Evolutionary conservation across 495 filamentous ascomycete species (phyloP), one percentile per base, ranked within the genome.

Genomic region (Penicillium waksmanii): DNA sequence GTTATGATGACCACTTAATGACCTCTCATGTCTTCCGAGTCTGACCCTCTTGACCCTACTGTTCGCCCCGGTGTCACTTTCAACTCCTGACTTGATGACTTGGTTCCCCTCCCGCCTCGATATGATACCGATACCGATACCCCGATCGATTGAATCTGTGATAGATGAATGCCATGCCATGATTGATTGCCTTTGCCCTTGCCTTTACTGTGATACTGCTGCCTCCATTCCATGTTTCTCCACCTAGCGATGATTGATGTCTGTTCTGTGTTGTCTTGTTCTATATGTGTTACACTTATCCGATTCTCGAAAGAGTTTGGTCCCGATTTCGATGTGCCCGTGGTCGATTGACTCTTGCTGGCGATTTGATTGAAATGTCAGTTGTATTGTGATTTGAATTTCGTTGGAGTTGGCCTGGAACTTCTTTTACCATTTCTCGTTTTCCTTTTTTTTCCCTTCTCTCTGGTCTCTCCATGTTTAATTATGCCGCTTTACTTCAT

Each of bases 1-100:
- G 73, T 87, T 42, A 61, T 81, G 62, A 77, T 75, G 50, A 66
- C 69, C 33, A 70, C 71, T 62, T 79, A 74, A 71, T 61, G 56
- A 71, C 60, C 55, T 56, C 55, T 58, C 53, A 50, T 44, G 31
- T 43, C 23, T 42, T 42, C 27, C 27, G 27, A 31, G 8, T 50
- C 31, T 55, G 36, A 44, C 3, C 27, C 27, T 1, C 27, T 31
- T 6, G 27, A 31, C 2, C 27, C 27, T 12, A 15, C 36, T 40
- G 12, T 15, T 13, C 6, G 6, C 0, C 2, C 36, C 0, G 36
- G 17, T 44, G 15, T 1, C 42, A 17, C 40, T 44, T 6, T 4
- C 42, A 44, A 44, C 8, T 19, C 8, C 42, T 17, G 42, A 48
- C 46, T 48, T 48, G 18, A 23, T 48, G 21, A 48, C 46, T 48